A percentile compares a stretch with the other conserved stretches of the same genome.
phyloP scores from a whole-genome alignment of 208 protist genomes.

The Acanthamoeba castellanii region DNA sequence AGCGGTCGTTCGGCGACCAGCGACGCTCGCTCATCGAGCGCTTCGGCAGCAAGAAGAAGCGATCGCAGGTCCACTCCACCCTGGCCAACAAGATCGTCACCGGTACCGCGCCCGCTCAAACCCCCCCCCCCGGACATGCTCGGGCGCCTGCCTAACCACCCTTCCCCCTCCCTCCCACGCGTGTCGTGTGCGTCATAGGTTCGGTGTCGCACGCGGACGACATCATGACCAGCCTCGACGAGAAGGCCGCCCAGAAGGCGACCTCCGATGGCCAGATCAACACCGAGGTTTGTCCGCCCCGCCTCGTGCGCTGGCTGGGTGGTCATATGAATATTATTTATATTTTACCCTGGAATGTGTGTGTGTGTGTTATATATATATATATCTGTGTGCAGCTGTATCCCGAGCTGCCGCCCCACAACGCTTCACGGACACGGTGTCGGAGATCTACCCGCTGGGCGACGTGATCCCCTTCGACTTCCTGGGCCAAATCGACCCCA shows the following conservation, averaged over 20 bases:
- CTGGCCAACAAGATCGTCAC: background rate
- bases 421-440: conserved; percentile 16
- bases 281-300: background rate
- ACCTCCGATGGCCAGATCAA: background rate
- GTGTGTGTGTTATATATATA: background rate
- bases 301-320: background rate
- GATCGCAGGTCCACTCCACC: conserved; percentile 9
- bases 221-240: background rate
- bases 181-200: background rate
- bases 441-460: conserved; percentile 35
- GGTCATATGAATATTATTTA: background rate
- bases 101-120: background rate
- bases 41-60: conserved; percentile 63
- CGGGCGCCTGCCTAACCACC: too few species aligned
- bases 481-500: conserved; percentile 20
- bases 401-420: conserved; percentile 24
- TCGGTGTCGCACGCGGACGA: conserved; percentile 11
- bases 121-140: background rate
- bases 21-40: background rate
- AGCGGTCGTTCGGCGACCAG: background rate
- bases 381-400: background rate
- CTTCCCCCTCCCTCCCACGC: background rate
- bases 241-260: conserved; percentile 19
- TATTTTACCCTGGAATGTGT: background rate
- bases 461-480: background rate